Conservation (phyloP, 495 filamentous ascomycete genomes). For the Neurospora tetrasperma region DNA sequence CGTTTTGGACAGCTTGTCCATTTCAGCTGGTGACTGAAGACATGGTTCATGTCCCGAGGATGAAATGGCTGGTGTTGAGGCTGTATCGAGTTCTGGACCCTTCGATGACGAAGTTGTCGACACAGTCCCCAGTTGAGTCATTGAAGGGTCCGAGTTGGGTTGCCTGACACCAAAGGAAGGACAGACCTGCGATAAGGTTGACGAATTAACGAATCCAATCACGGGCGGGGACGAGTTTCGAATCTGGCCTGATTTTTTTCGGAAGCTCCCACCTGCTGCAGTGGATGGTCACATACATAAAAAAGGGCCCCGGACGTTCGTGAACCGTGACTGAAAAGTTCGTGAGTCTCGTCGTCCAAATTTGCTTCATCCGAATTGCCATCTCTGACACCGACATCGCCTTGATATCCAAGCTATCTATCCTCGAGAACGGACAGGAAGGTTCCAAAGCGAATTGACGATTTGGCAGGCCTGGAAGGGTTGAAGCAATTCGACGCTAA, state of each 20-base stretch:
- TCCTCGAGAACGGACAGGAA: not conserved
- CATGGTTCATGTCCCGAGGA: not conserved
- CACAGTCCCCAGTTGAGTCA: not conserved
- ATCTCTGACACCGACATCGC: not conserved
- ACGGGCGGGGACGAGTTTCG: not conserved
- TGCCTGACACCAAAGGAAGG: not conserved
- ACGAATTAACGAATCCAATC: not conserved
- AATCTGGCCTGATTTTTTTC: not conserved
- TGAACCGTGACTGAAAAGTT: not conserved
- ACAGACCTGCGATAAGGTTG: not conserved
- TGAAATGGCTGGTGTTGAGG: not conserved
- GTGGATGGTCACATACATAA: not conserved
- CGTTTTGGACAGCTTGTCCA: not conserved
- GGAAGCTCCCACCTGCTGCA: not conserved
- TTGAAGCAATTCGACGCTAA: constrained; percentile 8
- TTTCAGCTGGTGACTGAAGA: not conserved
- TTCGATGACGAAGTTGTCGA: not conserved
- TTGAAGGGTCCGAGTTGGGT: not conserved
- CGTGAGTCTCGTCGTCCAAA: not conserved
- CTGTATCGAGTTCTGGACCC: not conserved
- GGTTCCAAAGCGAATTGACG: not conserved
- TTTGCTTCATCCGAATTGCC: not conserved
- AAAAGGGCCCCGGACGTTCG: not conserved
- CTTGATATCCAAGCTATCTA: not conserved
- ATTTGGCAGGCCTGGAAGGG: not conserved